Evolutionary conservation across 2,329 filamentous ascomycete genomes (phyloP).

Genomic region (Neonectria sp.): DNA sequence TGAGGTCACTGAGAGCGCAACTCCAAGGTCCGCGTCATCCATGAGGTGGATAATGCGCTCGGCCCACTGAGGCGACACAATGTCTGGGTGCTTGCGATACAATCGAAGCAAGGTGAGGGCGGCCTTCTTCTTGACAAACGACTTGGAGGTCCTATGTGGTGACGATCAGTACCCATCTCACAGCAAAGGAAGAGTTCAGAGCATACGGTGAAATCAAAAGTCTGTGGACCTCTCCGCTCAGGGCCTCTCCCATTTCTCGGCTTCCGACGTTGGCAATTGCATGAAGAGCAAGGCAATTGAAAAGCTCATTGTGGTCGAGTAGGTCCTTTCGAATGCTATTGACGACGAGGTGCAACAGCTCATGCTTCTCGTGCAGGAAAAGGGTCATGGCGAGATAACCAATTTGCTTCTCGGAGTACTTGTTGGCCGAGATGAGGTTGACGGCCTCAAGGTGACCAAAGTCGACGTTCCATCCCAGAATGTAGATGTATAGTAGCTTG

Average conservation of each 20-base stretch:
- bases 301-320: slow-evolving; percentile 94
- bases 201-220: slow-evolving; percentile 94
- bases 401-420: slow-evolving; percentile 99
- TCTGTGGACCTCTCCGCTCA: slow-evolving; percentile 92
- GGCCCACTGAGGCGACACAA: slow-evolving; percentile 96
- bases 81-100: slow-evolving; percentile 94
- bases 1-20: slow-evolving; percentile 95
- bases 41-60: slow-evolving; percentile 99
- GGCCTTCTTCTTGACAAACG: slow-evolving; percentile 99
- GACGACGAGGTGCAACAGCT: slow-evolving; percentile 94
- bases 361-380: slow-evolving; percentile 97
- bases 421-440: slow-evolving; percentile 95
- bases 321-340: slow-evolving; percentile 99
- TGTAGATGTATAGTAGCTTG: slow-evolving; percentile 99
- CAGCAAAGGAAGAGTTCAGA: slow-evolving; percentile 5
- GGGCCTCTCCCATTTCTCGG: slow-evolving; percentile 95
- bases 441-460: slow-evolving; percentile 99
- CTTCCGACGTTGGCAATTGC: slow-evolving; percentile 98
- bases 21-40: slow-evolving; percentile 95
- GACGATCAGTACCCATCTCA: slow-evolving; percentile 26
- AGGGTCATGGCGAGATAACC: slow-evolving; percentile 97
- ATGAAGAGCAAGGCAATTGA: slow-evolving; percentile 96
- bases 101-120: slow-evolving; percentile 92
- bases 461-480: slow-evolving; percentile 98
- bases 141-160: slow-evolving; percentile 76